phyloP scores from a whole-genome alignment of 2,329 filamentous ascomycete genomes.

The Fusarium denticulatum region DNA sequence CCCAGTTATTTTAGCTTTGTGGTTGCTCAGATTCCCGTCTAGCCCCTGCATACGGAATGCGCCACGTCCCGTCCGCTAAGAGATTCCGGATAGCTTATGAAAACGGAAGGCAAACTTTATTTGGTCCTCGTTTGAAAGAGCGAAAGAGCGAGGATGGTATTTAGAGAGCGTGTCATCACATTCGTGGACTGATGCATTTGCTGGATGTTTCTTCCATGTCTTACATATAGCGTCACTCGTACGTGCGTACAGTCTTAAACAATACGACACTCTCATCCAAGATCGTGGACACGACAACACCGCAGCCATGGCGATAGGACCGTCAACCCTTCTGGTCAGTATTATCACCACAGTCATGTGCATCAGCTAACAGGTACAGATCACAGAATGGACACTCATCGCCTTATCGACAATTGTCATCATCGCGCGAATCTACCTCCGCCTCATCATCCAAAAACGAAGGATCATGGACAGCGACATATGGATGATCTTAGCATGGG shows the following conservation, averaged over 20 bases:
- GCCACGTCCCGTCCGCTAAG: neutral
- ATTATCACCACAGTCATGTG: fast-evolving
- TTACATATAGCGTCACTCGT: neutral
- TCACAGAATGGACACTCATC: constrained; percentile 24
- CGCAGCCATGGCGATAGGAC: neutral
- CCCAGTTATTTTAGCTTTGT: neutral
- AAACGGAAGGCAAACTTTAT: neutral
- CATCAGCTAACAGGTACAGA: neutral
- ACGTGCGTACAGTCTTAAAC: neutral
- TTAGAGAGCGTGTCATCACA: neutral
- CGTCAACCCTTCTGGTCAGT: constrained; percentile 11
- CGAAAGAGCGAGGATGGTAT: neutral
- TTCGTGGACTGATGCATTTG: neutral
- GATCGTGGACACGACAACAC: neutral
- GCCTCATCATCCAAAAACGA: constrained; percentile 20
- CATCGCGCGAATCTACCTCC: constrained; percentile 25
- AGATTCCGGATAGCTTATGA: neutral
- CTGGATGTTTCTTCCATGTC: neutral
- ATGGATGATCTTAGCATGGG: constrained; percentile 22
- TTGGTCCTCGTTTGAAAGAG: too few relatives aligned
- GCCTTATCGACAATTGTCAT: constrained; percentile 13
- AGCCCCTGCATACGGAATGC: neutral
- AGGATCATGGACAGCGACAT: constrained; percentile 19
- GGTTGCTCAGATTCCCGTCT: neutral
- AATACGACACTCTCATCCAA: too few relatives aligned